A percentile compares a stretch with the other conserved stretches of the same genome.
These are phyloP conservation scores for Nissolia schottii DNA, from an alignment of 306 rosid species.

Conservation along the genomic window DNA sequence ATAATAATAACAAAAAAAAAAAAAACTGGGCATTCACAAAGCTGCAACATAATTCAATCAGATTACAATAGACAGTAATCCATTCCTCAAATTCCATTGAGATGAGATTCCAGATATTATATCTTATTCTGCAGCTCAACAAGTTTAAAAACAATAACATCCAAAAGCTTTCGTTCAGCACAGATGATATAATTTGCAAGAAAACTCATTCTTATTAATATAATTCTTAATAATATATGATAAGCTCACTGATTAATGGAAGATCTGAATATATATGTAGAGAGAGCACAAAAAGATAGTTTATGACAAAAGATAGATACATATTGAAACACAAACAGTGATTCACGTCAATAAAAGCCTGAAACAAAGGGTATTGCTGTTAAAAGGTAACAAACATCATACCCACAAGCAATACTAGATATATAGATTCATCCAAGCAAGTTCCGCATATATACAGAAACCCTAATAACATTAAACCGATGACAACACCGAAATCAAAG, in stretches of 20 bases:
- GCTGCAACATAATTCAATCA: background rate
- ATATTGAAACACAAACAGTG: background rate
- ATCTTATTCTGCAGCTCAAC: background rate
- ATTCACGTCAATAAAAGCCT: background rate
- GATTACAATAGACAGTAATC: background rate
- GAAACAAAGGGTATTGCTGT: background rate
- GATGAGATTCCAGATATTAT: background rate
- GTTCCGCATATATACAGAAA: background rate
- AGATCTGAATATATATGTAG: background rate
- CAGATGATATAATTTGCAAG: background rate
- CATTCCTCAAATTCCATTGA: background rate
- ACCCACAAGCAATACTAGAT: background rate
- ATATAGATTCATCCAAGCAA: background rate
- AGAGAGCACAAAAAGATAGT: background rate
- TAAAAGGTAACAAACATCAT: background rate
- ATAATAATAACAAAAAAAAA: background rate
- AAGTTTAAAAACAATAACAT: background rate
- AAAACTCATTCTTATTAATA: background rate
- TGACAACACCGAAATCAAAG: background rate
- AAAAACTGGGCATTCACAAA: background rate
- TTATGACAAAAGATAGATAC: background rate
- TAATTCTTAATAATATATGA: background rate
- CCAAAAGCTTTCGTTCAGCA: background rate
- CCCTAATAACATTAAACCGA: background rate
- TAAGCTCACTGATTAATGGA: background rate